Base-by-base conservation (phyloP, 2,329 filamentous ascomycete genomes). In the Microascus cirrosus region DNA sequence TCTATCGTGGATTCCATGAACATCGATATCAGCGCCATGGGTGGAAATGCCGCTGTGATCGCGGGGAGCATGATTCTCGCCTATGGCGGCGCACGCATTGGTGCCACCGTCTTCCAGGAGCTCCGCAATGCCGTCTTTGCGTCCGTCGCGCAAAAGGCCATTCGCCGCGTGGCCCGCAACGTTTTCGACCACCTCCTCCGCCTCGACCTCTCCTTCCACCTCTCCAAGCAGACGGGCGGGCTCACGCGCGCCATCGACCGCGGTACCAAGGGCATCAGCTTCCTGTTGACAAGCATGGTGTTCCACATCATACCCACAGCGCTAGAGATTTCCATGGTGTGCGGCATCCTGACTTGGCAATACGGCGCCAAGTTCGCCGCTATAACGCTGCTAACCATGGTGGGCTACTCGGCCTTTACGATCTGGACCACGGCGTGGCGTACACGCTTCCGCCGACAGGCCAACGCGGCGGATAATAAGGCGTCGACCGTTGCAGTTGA, bases 1-100 rank as follows among this genome's bases (percentile, higher is more conserved):
- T 92, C 77, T 71, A 97, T 99, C 62, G 90, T 99, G 50, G 95
- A 99, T 71, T 85, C 90, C 22, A 96, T 99, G 90, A 99, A 99
- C 70, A 82, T 99, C 64, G 94, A 99, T 71, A 86, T 96, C 68
- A 81, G 83, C n/a, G 80, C 87, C 18, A 75, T 89, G 6, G 93
- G 91, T n/a, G 92, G 91, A 8, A 96, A 91, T 0, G 92, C 90
- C 32, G 89, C 86, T 56, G 91, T 90, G 0, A 86, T 96, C 8
- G 94, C 91, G 12, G 93, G 94, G 3, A 87, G 89, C 59, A 91
- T 96, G 83, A 94, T 99, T 58, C 74, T 99, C 63, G 94, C 90
- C 59, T 96, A 99, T 71, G 94, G 94, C 60, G 83, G 85, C 11
- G 90, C 94, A 3, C 84, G 94, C 62, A 89, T 99, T 66, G 87